phyloP scores from a whole-genome alignment of 23 red algal species.

The Gracilariopsis chorda region DNA sequence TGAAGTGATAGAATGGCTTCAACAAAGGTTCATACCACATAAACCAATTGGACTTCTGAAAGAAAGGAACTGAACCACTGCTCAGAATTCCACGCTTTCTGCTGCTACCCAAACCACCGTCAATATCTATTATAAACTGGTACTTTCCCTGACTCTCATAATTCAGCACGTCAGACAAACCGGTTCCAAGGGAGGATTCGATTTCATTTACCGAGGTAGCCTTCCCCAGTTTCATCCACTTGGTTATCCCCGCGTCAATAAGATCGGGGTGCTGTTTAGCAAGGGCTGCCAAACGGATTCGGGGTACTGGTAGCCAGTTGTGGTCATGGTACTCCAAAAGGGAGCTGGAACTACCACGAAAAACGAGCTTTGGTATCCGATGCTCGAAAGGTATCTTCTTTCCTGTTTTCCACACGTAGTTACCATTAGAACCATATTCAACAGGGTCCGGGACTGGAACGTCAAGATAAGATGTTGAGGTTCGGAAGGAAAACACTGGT shows the following conservation, averaged over 20 bases:
- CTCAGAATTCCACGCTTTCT: slow-evolving; percentile 67
- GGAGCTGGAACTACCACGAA: slow-evolving; percentile 34
- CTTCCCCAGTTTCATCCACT: slow-evolving; percentile 63
- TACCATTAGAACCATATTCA: slow-evolving; percentile 76
- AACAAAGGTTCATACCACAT: slow-evolving; percentile 76
- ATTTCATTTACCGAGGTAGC: slow-evolving; percentile 1
- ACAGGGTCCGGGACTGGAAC: slow-evolving; percentile 86
- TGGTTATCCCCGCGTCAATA: slow-evolving; percentile 73
- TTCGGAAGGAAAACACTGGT: slow-evolving; percentile 86
- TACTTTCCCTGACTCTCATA: slow-evolving; percentile 40
- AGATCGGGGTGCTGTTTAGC: slow-evolving; percentile 52
- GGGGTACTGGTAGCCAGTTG: slow-evolving; percentile 54
- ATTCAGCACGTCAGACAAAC: slow-evolving; percentile 20
- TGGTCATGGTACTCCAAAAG: slow-evolving; percentile 39
- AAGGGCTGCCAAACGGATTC: slow-evolving; percentile 25
- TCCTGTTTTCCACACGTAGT: slow-evolving; percentile 51
- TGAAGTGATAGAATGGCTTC: slow-evolving; percentile 52
- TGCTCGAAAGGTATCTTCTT: neutral
- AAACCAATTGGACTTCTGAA: slow-evolving; percentile 67
- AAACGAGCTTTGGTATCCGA: slow-evolving; percentile 26
- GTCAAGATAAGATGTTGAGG: slow-evolving; percentile 52
- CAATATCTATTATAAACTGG: slow-evolving; percentile 74
- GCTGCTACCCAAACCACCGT: slow-evolving; percentile 72
- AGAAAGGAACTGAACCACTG: slow-evolving; percentile 60
- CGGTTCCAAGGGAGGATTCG: slow-evolving; percentile 22